Base-by-base conservation (phyloP, 345 rosid species). In the Toxicodendron radicans region DNA sequence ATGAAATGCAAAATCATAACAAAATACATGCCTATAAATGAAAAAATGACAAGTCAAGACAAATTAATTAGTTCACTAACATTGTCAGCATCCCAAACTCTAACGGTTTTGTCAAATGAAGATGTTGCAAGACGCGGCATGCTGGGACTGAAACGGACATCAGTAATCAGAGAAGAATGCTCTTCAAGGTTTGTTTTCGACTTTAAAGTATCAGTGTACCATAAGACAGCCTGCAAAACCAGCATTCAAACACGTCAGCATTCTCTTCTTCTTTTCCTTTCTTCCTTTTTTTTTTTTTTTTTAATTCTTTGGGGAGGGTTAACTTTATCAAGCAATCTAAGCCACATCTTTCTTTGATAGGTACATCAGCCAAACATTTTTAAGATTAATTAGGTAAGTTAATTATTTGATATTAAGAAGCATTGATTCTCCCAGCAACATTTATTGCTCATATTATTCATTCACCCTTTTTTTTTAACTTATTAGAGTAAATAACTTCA, bases 11-110 rank as follows among this genome's bases (percentile, higher is more conserved):
- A 43, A 33, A 30, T 63, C 24, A 49, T 10, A 33, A 10, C 24
- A 59, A 56, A 64, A 45, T 16, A 45, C 18, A n/a, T 52, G 62
- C 46, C 24, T 27, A 59, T 5, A 2, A 23, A 58, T 4, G 54
- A 76, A 68, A 60, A 51, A 77, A 21, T 68, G 32, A 64, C 11
- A 62, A 45, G 10, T 17, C 32, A 74, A 61, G 58, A 78, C 4
- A 64, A 57, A 11, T 73, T 24, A 49, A 7, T 75, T 60, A 24
- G 73, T 72, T 52, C 64, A 83, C 89, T 83, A 60, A 95, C 99
- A 79, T 86, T 93, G 79, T 93, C 99, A 76, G 92, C 97, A 75
- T 95, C 99, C 99, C 99, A 95, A 73, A 95, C 98, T 79, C 93
- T 84, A 84, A 95, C 99, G 73, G 97, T 90, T 83, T 93, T 93